Conservation (phyloP, 768 basidiomycete species). For the Suillus clintonianus region DNA sequence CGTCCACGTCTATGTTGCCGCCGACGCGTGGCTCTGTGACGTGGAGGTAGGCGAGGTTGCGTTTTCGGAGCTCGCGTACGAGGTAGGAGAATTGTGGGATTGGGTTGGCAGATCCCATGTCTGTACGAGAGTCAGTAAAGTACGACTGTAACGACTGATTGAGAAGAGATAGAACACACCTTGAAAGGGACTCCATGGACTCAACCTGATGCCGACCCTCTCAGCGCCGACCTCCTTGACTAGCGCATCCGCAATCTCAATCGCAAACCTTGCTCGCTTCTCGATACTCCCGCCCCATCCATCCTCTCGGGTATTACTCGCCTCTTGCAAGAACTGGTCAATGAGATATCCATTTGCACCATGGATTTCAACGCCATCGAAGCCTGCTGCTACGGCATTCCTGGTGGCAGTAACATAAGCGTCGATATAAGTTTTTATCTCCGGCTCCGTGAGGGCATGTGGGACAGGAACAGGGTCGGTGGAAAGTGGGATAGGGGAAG, state of each 20-base stretch:
- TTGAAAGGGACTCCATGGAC: constrained; percentile 41
- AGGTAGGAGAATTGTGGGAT: constrained; percentile 39
- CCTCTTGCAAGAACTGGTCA: constrained; percentile 43
- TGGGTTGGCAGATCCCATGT: constrained; percentile 37
- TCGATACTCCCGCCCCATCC: constrained; percentile 53
- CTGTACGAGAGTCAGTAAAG: constrained; percentile 19
- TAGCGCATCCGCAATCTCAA: constrained; percentile 46
- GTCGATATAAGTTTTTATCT: constrained; percentile 46
- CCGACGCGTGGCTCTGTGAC: constrained; percentile 35
- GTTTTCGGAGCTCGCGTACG: constrained; percentile 22
- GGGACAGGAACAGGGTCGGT: constrained; percentile 24
- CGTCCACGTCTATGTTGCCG: constrained; percentile 6
- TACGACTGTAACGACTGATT: background rate
- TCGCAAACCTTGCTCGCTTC: constrained; percentile 46
- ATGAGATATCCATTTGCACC: constrained; percentile 33
- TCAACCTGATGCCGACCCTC: constrained; percentile 43
- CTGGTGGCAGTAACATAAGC: constrained; percentile 49
- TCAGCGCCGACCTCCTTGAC: constrained; percentile 44
- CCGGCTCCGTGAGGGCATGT: constrained; percentile 39
- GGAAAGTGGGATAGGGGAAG: constrained; percentile 22
- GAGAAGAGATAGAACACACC: constrained; percentile 19
- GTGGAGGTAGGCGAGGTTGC: constrained; percentile 44
- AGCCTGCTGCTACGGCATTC: constrained; percentile 59
- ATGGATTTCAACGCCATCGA: constrained; percentile 55
- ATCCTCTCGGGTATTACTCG: constrained; percentile 45